Base-by-base conservation (phyloP, 331 rosid species). In the Rosa hybrid region DNA sequence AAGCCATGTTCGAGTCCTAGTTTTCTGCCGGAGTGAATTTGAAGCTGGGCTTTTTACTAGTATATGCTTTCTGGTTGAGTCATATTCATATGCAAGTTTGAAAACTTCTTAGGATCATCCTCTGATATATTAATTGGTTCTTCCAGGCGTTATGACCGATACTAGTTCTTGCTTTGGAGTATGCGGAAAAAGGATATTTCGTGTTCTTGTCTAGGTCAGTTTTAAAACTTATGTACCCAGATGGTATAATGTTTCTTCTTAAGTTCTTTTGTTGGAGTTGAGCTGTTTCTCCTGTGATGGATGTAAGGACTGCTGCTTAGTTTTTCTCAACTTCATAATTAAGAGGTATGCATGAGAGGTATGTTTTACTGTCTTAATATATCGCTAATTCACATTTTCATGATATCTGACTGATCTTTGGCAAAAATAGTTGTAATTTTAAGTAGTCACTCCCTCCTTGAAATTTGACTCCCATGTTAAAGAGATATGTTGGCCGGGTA, bases 141-240 rank as follows among this genome's bases (percentile, higher is more conserved):
- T 72, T 56, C 44, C 96, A 96, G 99, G 97, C 99, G 93, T 48
- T 63, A 92, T 76, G 99, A 96, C 77, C 94, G 98, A 68, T 84
- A 92, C 89, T 96, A 92, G 73, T 74, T 68, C 81, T 44, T 75
- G 78, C 73, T 57, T 27, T 72, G 84, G 76, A 75, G 84, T 59
- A 71, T 64, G 70, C 57, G 82, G 92, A 54, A 64, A 76, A 77
- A 76, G 80, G 81, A 65, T 49, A 72, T 72, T 78, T 73, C 68
- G 83, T 87, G 82, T 80, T 72, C 77, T 86, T 50, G 77, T 78
- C 75, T 84, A 79, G 91, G 86, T 86, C 85, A 86, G 83, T 84
- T 86, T 81, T 75, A 84, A 86, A 85, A 78, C 74, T 80, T 42
- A 41, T 87, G 85, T 90, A 79, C 68, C 84, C 83, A 80, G 80